Evolutionary conservation across 2,329 filamentous ascomycete genomes (phyloP).

Genomic region (Calonectria pseudoreteaudii): DNA sequence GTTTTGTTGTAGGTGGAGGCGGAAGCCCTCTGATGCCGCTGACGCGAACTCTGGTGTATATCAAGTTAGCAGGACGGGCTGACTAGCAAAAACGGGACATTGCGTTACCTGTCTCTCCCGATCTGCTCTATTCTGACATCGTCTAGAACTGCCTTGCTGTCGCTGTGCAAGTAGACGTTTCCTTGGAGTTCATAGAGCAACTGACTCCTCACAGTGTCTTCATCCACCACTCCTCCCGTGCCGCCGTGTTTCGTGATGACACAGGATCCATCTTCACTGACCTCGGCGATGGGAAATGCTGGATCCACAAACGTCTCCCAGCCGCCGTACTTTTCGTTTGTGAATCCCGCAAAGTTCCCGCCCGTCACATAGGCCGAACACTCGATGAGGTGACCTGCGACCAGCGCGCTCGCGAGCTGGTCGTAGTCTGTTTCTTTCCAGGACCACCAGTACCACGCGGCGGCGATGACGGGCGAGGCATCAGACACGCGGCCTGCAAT

Average conservation of each 20-base stretch:
- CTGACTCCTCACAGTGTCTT: slow-evolving; percentile 15
- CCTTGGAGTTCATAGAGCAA: slow-evolving; percentile 19
- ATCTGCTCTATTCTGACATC: slow-evolving; percentile 24
- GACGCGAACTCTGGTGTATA: slow-evolving; percentile 4
- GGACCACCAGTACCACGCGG: slow-evolving; percentile 63
- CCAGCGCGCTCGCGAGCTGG: slow-evolving; percentile 56
- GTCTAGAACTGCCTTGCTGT: slow-evolving; percentile 19
- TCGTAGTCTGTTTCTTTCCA: slow-evolving; percentile 60
- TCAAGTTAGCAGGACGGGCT: background rate
- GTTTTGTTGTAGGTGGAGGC: slow-evolving; percentile 13
- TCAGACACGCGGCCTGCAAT: slow-evolving; percentile 58
- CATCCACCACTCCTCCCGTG: slow-evolving; percentile 5
- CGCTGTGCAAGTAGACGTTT: slow-evolving; percentile 18
- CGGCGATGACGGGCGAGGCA: slow-evolving; percentile 62
- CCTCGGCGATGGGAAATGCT: slow-evolving; percentile 62
- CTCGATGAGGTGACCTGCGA: slow-evolving; percentile 62
- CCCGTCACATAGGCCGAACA: slow-evolving; percentile 64
- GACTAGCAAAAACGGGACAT: background rate
- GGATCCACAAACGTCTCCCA: slow-evolving; percentile 45
- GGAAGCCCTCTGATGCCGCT: slow-evolving; percentile 13
- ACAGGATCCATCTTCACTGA: slow-evolving; percentile 56
- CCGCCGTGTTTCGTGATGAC: slow-evolving; percentile 46
- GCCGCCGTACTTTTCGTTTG: slow-evolving; percentile 35
- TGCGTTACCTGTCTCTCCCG: slow-evolving; percentile 6
- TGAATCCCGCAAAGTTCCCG: slow-evolving; percentile 60